Evolutionary conservation across 345 rosid genomes (phyloP).

Genomic region (Anastatica hierochuntica): DNA sequence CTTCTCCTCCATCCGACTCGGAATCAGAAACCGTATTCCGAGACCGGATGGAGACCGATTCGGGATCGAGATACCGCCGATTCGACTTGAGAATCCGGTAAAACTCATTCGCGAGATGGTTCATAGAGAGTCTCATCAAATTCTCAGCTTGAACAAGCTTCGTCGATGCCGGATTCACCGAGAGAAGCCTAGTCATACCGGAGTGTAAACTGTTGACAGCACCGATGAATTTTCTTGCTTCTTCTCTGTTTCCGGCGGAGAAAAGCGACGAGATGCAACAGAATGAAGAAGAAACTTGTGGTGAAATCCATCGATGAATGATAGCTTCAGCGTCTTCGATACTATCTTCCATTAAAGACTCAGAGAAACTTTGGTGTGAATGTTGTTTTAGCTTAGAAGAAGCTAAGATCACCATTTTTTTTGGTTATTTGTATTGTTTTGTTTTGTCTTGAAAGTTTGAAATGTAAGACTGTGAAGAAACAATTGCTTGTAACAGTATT

Average conservation of each 20-base stretch:
- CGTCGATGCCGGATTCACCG: constrained; percentile 25
- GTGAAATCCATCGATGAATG: constrained; percentile 33
- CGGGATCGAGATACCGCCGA: constrained; percentile 36
- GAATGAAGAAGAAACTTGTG: background rate
- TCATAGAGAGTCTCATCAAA: constrained; percentile 53
- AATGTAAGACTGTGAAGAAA: too few relatives aligned
- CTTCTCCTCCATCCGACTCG: constrained; percentile 11
- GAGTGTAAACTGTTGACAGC: constrained; percentile 38
- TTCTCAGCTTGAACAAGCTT: constrained; percentile 43
- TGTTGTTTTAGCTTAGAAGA: constrained; percentile 10
- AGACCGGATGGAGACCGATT: constrained; percentile 39
- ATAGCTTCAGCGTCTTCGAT: constrained; percentile 31
- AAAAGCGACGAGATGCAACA: constrained; percentile 31
- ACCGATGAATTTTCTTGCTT: constrained; percentile 41
- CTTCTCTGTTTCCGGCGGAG: constrained; percentile 28
- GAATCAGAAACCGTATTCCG: constrained; percentile 6
- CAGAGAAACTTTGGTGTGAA: constrained; percentile 38
- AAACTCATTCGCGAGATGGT: constrained; percentile 49
- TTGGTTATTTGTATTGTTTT: background rate
- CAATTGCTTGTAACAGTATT: background rate
- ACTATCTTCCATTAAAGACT: constrained; percentile 43
- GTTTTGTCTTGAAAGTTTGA: background rate
- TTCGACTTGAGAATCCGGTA: constrained; percentile 41
- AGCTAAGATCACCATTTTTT: constrained; percentile 10
- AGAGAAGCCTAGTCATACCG: constrained; percentile 35